Evolutionary conservation across 2,329 filamentous ascomycete species (phyloP).

Genomic region (Colletotrichum tropicale): DNA sequence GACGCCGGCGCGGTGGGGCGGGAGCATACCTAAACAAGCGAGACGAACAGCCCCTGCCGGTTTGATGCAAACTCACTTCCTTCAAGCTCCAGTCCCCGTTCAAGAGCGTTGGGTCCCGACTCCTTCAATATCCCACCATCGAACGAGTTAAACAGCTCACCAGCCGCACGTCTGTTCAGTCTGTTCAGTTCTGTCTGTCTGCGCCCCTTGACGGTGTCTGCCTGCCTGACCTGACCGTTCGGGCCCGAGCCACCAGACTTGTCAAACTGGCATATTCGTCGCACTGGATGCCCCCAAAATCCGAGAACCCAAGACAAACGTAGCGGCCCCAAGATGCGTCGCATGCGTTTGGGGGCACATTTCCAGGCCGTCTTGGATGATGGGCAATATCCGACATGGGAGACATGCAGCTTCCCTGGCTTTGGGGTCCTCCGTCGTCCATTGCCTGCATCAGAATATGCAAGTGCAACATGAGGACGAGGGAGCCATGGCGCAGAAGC

Average conservation of each 20-base stretch:
- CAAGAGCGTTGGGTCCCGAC: neutral
- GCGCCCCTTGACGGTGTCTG: neutral
- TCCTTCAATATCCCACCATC: constrained; percentile 14
- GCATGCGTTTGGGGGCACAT: neutral
- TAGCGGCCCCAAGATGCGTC: neutral
- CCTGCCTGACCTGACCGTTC: neutral
- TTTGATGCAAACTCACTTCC: neutral
- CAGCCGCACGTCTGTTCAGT: neutral
- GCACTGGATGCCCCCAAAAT: neutral
- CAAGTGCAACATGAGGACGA: neutral
- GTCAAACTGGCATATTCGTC: neutral
- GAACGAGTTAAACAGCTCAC: neutral
- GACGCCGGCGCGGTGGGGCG: neutral
- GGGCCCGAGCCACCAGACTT: neutral
- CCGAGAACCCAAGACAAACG: neutral
- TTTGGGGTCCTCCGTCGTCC: neutral
- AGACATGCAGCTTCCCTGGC: neutral
- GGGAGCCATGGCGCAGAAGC: neutral
- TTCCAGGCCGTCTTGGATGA: neutral
- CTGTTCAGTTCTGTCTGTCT: neutral
- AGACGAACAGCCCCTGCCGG: neutral
- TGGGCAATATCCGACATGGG: neutral
- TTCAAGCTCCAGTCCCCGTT: neutral
- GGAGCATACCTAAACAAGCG: constrained; percentile 7
- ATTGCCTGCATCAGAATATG: constrained; percentile 1